A percentile compares a stretch with the other conserved stretches of the same genome.
These are phyloP conservation scores for Neonothopanus nambi DNA, from an alignment of 1,284 basidiomycete genomes.

Conservation along the genomic window DNA sequence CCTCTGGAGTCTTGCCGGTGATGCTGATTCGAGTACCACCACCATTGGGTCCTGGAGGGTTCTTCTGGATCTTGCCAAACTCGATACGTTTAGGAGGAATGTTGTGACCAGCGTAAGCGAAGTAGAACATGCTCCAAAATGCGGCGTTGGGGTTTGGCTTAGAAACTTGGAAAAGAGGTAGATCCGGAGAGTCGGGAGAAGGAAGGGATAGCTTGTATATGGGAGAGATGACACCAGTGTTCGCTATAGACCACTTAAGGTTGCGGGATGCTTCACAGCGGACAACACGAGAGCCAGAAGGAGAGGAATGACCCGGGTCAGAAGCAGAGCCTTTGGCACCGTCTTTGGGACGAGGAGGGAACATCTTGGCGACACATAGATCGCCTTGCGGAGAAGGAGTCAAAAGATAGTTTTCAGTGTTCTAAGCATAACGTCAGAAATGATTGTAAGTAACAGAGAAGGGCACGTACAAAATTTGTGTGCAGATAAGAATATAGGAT, in stretches of 20 bases:
- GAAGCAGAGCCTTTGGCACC: conserved; percentile 66
- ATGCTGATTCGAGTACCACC: conserved; percentile 98
- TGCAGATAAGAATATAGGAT: conserved; percentile 95
- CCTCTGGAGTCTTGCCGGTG: conserved; percentile 93
- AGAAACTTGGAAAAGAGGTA: conserved; percentile 96
- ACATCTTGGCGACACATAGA: conserved; percentile 98
- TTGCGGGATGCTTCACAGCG: conserved; percentile 97
- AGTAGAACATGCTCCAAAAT: conserved; percentile 99
- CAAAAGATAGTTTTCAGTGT: conserved; percentile 96
- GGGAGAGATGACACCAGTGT: conserved; percentile 95
- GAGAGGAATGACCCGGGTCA: conserved; percentile 74
- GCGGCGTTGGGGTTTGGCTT: conserved; percentile 98
- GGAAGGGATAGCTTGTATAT: conserved; percentile 98
- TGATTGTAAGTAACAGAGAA: conserved; percentile 4
- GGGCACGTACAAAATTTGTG: conserved; percentile 83
- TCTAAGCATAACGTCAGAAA: conserved; percentile 49
- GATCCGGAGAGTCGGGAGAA: conserved; percentile 93
- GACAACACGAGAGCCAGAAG: conserved; percentile 73
- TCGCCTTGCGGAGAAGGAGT: conserved; percentile 98
- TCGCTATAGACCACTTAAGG: conserved; percentile 97
- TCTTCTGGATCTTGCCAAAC: conserved; percentile 97
- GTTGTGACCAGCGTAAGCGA: conserved; percentile 98
- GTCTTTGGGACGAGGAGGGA: conserved; percentile 77
- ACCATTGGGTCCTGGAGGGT: conserved; percentile 84
- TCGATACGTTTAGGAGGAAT: conserved; percentile 98